Percentiles rank a stretch among this genome's conserved stretches.
phyloP scores from a whole-genome alignment of 768 basidiomycete genomes.

The Kockovaella imperatae region DNA sequence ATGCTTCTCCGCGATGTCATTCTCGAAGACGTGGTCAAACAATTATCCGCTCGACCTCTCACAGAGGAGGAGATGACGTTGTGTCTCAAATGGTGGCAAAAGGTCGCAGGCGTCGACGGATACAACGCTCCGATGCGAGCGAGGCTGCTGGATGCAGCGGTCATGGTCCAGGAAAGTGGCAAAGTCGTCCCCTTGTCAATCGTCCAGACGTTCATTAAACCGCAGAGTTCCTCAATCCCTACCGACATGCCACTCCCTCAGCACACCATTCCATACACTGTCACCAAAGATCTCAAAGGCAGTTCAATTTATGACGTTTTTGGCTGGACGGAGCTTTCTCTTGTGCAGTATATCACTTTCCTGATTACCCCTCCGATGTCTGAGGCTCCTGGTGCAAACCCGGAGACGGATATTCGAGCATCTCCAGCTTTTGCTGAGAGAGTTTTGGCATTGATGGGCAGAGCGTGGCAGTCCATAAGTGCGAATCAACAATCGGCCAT shows the following conservation, averaged over 20 bases:
- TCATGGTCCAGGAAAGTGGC: constrained; percentile 50
- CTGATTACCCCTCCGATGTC: constrained; percentile 52
- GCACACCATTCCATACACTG: constrained; percentile 59
- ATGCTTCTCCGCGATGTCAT: constrained; percentile 65
- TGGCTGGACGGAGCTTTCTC: constrained; percentile 68
- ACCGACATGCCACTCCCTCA: constrained; percentile 66
- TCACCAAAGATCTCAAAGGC: constrained; percentile 51
- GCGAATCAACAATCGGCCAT: constrained; percentile 51
- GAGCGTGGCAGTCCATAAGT: constrained; percentile 64
- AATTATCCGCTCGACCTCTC: constrained; percentile 65
- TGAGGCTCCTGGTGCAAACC: constrained; percentile 34
- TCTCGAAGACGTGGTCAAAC: constrained; percentile 72
- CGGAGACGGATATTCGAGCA: constrained; percentile 56
- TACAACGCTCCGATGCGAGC: constrained; percentile 47
- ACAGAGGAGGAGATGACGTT: constrained; percentile 64
- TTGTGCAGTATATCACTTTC: constrained; percentile 67
- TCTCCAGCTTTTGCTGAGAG: constrained; percentile 74
- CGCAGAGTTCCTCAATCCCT: constrained; percentile 57
- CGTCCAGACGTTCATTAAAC: constrained; percentile 65
- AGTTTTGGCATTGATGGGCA: constrained; percentile 59
- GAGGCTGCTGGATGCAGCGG: constrained; percentile 63
- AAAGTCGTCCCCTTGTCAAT: constrained; percentile 62
- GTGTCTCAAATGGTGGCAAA: constrained; percentile 80
- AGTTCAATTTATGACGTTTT: constrained; percentile 49
- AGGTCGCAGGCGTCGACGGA: constrained; percentile 46